Base-by-base conservation (phyloP, 306 rosid genomes). In the Corylus heterophylla region DNA sequence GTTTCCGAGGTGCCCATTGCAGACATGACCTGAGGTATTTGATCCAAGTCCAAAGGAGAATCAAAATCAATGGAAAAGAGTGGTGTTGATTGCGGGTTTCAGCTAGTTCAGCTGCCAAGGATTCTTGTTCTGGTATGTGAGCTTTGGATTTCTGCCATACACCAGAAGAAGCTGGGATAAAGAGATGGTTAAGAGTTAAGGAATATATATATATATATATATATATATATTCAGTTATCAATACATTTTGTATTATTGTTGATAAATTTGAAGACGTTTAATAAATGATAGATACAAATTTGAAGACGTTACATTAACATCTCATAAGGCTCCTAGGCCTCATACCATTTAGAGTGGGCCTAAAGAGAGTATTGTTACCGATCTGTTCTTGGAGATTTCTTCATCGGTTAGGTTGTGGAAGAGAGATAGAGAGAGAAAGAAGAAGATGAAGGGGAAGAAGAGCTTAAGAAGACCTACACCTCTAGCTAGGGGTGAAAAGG, bases 151-250 rank as follows among this genome's bases (percentile, higher is more conserved):
- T 58, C 31, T 1, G 35, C 31, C 0, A 27, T 3, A 20, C 64
- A 22, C 29, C 64, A 58, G 64, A 58, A 58, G 64, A 58, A 58
- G 64, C 25, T 58, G 64, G 64, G 64, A 25, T 52, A 52, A 58
- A 58, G 35, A 27, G 64, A 58, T 58, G 64, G 64, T 27, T 22
- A 0, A 58, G 45, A 12, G 35, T 4, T 31, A 31, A 31, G 35
- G 35, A 31, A 31, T 31, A 31, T 31, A 3, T 58, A 22, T 10
- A 58, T 58, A 22, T 22, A 22, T 22, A 22, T 22, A 22, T 22
- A 31, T 31, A 31, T 31, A 3, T 58, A 22, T 10, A 58, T 58
- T 5, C 64, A 22, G 29, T 58, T 22, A 27, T 4, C 14, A 58
- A 58, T 4, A 0, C 35, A 58, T 58, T 58, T 22, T 22, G 16